A percentile compares a stretch with the other conserved stretches of the same genome.
These are phyloP conservation scores for Corymbia citriodora DNA, from an alignment of 441 rosid species.

Conservation along the genomic window DNA sequence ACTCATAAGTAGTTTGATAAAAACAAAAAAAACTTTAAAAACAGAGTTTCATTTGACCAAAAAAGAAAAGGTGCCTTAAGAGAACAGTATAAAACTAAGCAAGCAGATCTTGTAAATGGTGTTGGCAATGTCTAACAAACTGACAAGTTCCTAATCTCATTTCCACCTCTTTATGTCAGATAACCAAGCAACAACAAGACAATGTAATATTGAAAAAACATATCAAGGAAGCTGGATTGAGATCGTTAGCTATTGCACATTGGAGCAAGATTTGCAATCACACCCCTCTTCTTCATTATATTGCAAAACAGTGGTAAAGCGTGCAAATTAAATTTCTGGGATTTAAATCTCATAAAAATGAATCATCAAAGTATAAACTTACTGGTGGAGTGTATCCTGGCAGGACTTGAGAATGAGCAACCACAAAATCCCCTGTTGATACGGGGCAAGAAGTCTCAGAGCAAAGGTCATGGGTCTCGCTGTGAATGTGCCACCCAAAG, in stretches of 20 bases:
- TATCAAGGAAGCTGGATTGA: neutral
- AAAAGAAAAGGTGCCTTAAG: neutral
- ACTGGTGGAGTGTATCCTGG: slow-evolving; percentile 92
- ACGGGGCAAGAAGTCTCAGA: slow-evolving; percentile 85
- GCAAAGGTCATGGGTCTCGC: slow-evolving; percentile 80
- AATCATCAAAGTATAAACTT: slow-evolving; percentile 18
- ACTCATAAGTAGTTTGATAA: neutral
- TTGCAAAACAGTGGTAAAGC: neutral
- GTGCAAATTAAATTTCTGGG: neutral
- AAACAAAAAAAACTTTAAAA: neutral
- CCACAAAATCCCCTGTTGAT: slow-evolving; percentile 61
- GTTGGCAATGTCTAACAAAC: neutral
- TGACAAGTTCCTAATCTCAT: neutral
- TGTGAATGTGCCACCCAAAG: slow-evolving; percentile 77
- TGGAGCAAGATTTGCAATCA: neutral
- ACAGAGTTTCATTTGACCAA: neutral
- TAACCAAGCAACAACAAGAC: neutral
- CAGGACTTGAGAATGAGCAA: slow-evolving; percentile 73
- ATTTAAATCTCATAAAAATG: neutral
- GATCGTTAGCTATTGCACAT: neutral
- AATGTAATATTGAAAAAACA: neutral
- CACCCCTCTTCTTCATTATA: neutral
- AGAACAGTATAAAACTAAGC: neutral
- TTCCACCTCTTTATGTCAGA: neutral
- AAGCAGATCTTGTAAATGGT: neutral